Percentiles rank a stretch among this genome's conserved stretches.
Conservation (phyloP, 331 rosid species). For the Pyracantha coccinea region DNA sequence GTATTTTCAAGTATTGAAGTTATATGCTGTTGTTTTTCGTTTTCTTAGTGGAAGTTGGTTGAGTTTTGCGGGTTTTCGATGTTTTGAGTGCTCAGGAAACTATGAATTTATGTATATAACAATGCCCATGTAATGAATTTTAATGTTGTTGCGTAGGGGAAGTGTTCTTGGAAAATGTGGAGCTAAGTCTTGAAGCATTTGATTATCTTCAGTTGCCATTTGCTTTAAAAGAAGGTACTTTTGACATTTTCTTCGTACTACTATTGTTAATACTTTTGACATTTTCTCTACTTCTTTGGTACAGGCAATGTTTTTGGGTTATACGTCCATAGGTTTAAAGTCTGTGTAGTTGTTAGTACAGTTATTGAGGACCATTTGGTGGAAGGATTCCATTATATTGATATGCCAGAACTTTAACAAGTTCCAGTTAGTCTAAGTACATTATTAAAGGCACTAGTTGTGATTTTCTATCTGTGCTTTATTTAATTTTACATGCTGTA, state of each 20-base stretch:
- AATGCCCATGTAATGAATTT: background rate
- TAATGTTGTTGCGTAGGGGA: conserved; percentile 38
- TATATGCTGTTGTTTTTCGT: conserved; percentile 17
- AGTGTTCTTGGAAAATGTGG: conserved; percentile 86
- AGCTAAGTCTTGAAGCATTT: conserved; percentile 89
- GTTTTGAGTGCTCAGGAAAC: background rate
- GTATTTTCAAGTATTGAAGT: background rate
- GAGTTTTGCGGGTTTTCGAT: background rate
- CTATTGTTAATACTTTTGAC: background rate
- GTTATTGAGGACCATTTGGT: background rate
- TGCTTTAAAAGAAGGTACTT: conserved; percentile 79
- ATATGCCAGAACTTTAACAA: no score
- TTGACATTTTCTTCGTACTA: conserved; percentile 7
- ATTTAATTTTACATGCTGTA: no score
- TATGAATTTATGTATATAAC: background rate
- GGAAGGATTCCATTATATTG: background rate
- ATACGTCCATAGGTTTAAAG: no score
- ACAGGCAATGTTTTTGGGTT: no score
- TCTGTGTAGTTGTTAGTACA: background rate
- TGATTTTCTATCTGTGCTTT: no score
- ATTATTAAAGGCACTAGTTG: background rate
- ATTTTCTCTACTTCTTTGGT: background rate
- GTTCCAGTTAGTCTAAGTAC: background rate
- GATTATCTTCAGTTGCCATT: conserved; percentile 94
- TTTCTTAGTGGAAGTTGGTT: background rate